Conservation (phyloP, 305 asterid species). For the Fraxinus paxiana region DNA sequence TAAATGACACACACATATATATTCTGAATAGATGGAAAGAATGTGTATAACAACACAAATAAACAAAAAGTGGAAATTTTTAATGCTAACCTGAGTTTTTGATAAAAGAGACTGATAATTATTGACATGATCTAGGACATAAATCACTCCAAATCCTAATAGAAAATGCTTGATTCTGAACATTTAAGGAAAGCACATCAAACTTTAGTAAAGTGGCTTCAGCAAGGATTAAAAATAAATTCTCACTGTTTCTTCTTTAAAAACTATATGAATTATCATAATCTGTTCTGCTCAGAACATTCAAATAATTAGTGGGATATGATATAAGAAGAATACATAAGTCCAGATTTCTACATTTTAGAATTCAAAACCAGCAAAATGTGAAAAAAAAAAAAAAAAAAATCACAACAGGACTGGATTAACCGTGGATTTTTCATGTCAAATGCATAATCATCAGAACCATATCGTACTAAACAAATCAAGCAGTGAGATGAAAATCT, state of each 20-base stretch:
- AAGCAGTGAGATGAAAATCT: neutral
- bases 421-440: neutral
- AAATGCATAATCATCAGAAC: neutral
- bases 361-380: conserved; percentile 16
- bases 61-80: too few species aligned
- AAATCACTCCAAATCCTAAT: too few species aligned
- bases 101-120: too few species aligned
- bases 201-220: neutral
- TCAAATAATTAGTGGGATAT: conserved; percentile 26
- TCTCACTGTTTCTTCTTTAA: neutral
- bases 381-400: neutral
- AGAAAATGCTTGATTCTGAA: too few species aligned
- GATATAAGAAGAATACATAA: neutral
- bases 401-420: neutral
- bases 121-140: too few species aligned
- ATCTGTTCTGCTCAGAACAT: conserved; percentile 10
- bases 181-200: too few species aligned
- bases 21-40: neutral
- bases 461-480: neutral
- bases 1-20: neutral
- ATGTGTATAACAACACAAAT: too few species aligned
- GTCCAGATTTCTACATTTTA: conserved; percentile 11
- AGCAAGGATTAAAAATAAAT: neutral
- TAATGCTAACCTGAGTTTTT: too few species aligned
- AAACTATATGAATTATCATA: neutral